Evolutionary conservation across 345 rosid genomes (phyloP), one percentile per base, ranked within the genome.

Genomic region (Citrus maxima): DNA sequence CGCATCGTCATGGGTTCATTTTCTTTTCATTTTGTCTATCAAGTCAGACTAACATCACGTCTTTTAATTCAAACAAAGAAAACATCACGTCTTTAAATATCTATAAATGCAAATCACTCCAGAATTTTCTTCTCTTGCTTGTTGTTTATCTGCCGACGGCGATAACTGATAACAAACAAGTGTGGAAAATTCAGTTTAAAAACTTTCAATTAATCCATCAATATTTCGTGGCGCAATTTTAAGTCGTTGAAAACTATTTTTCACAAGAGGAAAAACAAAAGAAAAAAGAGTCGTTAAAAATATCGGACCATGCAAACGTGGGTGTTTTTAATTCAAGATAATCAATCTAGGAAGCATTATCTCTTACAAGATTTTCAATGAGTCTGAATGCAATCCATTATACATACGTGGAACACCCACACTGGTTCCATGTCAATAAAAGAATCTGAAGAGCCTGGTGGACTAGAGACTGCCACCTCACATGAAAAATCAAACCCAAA

Each of bases 391-490:
- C 3, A 75, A 75, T 63, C 70, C 40, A 7, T 28, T 49, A 30
- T 18, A 9, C 60, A 72, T 58, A 83, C 78, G 79, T 81, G 87
- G 77, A 80, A 21, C 1, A 13, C 6, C 35, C 46, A 7, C 59
- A 78, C 27, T 71, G 80, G 83, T 55, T 54, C 18, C 12, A 35
- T 42, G 4, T 4, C 34, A 27, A 55, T 0, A 34, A 75, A 72
- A 34, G 80, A 84, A 80, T 86, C 76, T 62, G 14, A 46, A 54
- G 10, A 69, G 62, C 8, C n/a, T 85, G 42, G 88, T 90, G 89
- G 90, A 30, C 63, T 54, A 76, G 38, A 80, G 76, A 68, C n/a
- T 73, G 88, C 83, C 92, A 88, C 65, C 71, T 82, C 82, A 80
- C 32, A 21, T 5, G 25, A 5, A 60, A 59, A 27, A 69, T 77